A percentile compares a stretch with the other conserved stretches of the same genome.
Evolutionary conservation across 148 eudicot species (phyloP).

Genomic region (Simmondsia chinensis): DNA sequence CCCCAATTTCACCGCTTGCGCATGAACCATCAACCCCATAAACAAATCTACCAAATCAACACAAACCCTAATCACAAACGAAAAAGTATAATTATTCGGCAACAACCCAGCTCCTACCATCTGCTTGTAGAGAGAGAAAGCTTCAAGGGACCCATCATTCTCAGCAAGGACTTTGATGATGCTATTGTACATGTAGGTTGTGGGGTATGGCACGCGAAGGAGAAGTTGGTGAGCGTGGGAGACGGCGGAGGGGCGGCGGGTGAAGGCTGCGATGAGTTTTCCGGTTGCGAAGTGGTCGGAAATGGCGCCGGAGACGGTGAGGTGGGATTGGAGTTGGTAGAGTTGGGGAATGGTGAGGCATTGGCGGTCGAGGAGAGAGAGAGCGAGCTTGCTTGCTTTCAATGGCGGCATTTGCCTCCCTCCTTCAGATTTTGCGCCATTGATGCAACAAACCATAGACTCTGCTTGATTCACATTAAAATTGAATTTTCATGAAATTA

Average conservation of each 20-base stretch:
- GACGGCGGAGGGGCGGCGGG: conserved; percentile 19
- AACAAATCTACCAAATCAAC: conserved; percentile 22
- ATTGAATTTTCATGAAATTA: too few species aligned
- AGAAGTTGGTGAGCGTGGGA: conserved; percentile 35
- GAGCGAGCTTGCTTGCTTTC: conserved; percentile 29
- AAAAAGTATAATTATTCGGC: conserved; percentile 68
- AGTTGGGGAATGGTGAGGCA: conserved; percentile 32
- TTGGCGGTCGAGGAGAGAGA: conserved; percentile 43
- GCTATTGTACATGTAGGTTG: conserved; percentile 51
- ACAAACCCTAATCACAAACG: conserved; percentile 53
- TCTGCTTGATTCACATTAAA: too few species aligned
- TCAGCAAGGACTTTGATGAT: conserved; percentile 37
- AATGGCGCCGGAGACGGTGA: conserved; percentile 47
- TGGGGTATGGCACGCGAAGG: conserved; percentile 24
- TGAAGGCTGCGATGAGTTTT: conserved; percentile 36
- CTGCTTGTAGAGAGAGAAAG: conserved; percentile 27
- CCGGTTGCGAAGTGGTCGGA: conserved; percentile 49
- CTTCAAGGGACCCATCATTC: conserved; percentile 16
- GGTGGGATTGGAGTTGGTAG: conserved; percentile 63
- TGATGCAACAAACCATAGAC: too few species aligned
- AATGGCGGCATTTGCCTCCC: too few species aligned
- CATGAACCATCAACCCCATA: conserved; percentile 38
- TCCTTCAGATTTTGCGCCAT: too few species aligned
- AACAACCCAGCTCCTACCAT: conserved; percentile 31
- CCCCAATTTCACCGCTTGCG: conserved; percentile 43